Conservation (phyloP, 2,329 filamentous ascomycete species). For the Myriosclerotinia scirpicola region DNA sequence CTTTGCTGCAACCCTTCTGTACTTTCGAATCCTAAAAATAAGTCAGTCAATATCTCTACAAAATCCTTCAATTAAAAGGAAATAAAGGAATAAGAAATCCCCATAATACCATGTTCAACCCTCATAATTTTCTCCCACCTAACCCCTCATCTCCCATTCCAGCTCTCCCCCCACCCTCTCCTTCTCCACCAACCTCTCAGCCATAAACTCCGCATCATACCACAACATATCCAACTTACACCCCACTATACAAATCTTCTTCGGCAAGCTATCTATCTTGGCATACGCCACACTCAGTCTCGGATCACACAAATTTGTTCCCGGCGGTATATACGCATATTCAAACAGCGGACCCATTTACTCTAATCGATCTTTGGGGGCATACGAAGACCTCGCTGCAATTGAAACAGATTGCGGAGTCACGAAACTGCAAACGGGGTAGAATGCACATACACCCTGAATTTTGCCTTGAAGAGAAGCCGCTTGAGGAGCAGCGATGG, state of each 20-base stretch:
- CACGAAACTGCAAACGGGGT: constrained; percentile 46
- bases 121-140: constrained; percentile 22
- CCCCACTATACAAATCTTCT: constrained; percentile 28
- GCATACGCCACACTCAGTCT: constrained; percentile 29
- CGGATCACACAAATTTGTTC: constrained; percentile 30
- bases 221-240: constrained; percentile 35
- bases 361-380: constrained; percentile 27
- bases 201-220: constrained; percentile 31
- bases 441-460: constrained; percentile 46
- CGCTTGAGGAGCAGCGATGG: constrained; percentile 46
- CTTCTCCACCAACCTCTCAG: constrained; percentile 26
- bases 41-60: too few relatives aligned
- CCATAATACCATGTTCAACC: constrained; percentile 20
- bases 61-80: background rate
- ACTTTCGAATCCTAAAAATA: constrained; percentile 10
- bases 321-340: constrained; percentile 30
- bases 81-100: background rate
- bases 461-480: constrained; percentile 38
- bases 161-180: constrained; percentile 16
- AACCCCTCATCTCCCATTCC: constrained; percentile 14
- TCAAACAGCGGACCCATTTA: constrained; percentile 24
- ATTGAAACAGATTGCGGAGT: constrained; percentile 38
- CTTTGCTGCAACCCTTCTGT: background rate
- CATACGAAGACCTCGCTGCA: constrained; percentile 32
- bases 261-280: constrained; percentile 26